Percentiles rank a stretch among this genome's conserved stretches.
These are phyloP conservation scores for Aphanomyces stellatus DNA, from an alignment of 352 stramenopile genomes.

Conservation along the genomic window DNA sequence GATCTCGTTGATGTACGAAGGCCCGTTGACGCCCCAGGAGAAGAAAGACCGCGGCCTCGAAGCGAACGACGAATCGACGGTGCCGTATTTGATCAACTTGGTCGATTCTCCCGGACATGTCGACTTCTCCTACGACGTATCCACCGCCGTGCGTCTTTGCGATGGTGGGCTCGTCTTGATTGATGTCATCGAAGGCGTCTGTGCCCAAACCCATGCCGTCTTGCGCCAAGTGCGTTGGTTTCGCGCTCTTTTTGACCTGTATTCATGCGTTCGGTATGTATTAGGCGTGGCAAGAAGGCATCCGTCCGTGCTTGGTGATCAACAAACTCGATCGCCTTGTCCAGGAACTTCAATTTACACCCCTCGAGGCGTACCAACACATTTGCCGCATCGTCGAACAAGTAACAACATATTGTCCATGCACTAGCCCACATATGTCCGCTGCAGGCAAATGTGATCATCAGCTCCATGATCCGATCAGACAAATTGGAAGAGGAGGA, in stretches of 20 bases:
- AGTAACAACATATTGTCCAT: conserved; percentile 30
- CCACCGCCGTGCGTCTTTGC: conserved; percentile 91
- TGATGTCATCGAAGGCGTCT: conserved; percentile 94
- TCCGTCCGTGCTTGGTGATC: conserved; percentile 92
- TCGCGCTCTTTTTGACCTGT: not conserved
- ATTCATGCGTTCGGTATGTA: not conserved
- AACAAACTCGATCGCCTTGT: conserved; percentile 97
- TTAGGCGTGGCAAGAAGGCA: conserved; percentile 86
- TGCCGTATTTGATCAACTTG: conserved; percentile 90
- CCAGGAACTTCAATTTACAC: conserved; percentile 87
- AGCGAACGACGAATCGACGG: conserved; percentile 22
- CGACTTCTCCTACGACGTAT: conserved; percentile 94
- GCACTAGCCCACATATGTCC: not conserved
- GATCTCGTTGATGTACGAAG: conserved; percentile 89
- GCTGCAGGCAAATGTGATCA: conserved; percentile 51
- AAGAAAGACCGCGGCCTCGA: not conserved
- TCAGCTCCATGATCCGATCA: conserved; percentile 74
- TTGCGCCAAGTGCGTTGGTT: conserved; percentile 60
- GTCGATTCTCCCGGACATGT: conserved; percentile 94
- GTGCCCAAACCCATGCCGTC: conserved; percentile 91
- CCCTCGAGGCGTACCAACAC: conserved; percentile 88
- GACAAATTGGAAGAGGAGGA: conserved; percentile 54
- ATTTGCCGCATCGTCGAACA: conserved; percentile 90
- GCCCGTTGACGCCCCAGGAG: conserved; percentile 11
- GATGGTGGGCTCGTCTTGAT: conserved; percentile 93